A percentile compares a stretch with the other conserved stretches of the same genome.
Evolutionary conservation across 169 alveolate genomes (phyloP).

Genomic region (Plasmodium sp.): DNA sequence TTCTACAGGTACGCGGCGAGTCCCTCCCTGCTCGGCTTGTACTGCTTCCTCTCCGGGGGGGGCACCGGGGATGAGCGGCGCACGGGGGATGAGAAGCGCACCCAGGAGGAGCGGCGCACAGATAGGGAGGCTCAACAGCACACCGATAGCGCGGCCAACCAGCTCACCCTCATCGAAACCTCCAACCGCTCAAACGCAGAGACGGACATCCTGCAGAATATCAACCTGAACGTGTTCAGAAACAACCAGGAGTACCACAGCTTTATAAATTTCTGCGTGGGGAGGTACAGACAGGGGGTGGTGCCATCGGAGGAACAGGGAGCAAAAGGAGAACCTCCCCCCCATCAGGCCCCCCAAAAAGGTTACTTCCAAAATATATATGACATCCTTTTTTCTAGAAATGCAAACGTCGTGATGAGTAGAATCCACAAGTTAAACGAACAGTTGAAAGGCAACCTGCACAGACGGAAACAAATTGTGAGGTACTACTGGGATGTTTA

Average conservation of each 20-base stretch:
- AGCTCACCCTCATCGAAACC: background rate
- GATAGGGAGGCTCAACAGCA: too few species aligned
- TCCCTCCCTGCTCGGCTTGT: constrained; percentile 60
- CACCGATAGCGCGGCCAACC: too few species aligned
- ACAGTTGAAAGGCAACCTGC: background rate
- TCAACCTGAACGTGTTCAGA: constrained; percentile 53
- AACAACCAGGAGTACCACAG: constrained; percentile 54
- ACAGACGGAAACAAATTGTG: constrained; percentile 4
- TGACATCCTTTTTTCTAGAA: constrained; percentile 48
- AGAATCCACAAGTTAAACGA: constrained; percentile 38
- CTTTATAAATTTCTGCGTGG: constrained; percentile 58
- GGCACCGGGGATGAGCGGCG: background rate
- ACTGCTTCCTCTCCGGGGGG: constrained; percentile 20
- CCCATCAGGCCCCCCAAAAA: background rate
- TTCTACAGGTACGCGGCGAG: constrained; percentile 46
- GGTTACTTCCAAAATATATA: constrained; percentile 41
- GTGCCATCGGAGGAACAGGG: background rate
- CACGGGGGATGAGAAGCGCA: too few species aligned
- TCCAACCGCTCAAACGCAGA: background rate
- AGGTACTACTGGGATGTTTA: constrained; percentile 60
- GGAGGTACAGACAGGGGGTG: background rate
- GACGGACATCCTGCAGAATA: constrained; percentile 7
- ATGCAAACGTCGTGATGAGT: constrained; percentile 18
- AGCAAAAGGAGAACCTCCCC: background rate
- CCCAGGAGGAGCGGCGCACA: too few species aligned